Base-by-base conservation (phyloP, 768 basidiomycete genomes). In the Pleurotus sapidus region DNA sequence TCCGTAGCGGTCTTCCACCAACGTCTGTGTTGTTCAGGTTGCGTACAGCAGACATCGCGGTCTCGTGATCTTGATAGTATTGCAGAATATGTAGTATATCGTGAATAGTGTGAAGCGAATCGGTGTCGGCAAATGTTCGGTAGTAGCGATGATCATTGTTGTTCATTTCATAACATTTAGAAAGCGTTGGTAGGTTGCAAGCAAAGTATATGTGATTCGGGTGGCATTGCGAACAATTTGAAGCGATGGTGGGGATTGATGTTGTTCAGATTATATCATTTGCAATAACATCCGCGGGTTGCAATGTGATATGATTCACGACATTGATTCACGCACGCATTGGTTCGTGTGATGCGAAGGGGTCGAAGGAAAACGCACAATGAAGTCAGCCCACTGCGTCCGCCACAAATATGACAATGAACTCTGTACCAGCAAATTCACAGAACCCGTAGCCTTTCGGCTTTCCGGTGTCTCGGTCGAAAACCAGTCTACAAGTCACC, bases 1-100 rank as follows among this genome's bases (percentile, higher is more conserved):
- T 95, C 49, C 95, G 87, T 45, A 99, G 79, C 2, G 91, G 89
- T 7, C 97, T 86, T 3, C 97, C 97, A 56, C 91, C 93, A 30
- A 98, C 91, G 63, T 94, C 93, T 50, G 85, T 85, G 59, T 91
- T 93, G 72, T 97, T 94, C 49, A 99, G 83, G 68, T 98, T 99
- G 65, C 97, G 88, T 14, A 99, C 93, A 48, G 97, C 97, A 50
- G 94, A 96, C 23, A 84, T 73, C 5, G 97, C 97, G 20, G 97
- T 98, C 72, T 97, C 95, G 70, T 96, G 92, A 72, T 99, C 97
- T 91, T 71, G 63, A 55, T 60, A 53, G 56, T 54, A 39, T 46
- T 47, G 43, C 14, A 45, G 15, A 14, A 40, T 40, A 40, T 40
- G 12, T 12, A 14, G 43, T 7, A 45, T n/a, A 45, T 45, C 20